Evolutionary conservation across 495 filamentous ascomycete species (phyloP).

Genomic region (Neurospora sp.): DNA sequence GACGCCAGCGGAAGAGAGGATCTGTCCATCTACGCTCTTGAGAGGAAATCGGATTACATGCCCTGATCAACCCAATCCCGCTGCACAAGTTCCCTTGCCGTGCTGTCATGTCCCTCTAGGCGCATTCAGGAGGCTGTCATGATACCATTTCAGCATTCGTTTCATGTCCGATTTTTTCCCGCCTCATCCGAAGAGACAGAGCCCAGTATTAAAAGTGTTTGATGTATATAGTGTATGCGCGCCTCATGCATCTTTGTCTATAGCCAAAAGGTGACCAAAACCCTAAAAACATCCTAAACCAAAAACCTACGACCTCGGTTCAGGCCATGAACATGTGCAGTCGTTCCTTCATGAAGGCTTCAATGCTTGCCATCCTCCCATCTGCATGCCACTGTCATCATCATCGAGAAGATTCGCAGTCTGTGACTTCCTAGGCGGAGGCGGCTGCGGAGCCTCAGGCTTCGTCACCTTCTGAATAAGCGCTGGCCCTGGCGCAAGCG

Average conservation of each 20-base stretch:
- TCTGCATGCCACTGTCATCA: conserved; percentile 25
- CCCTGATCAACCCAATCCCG: background rate
- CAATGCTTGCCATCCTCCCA: conserved; percentile 39
- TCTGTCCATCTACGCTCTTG: background rate
- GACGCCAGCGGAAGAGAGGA: background rate
- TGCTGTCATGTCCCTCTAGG: background rate
- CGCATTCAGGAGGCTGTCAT: background rate
- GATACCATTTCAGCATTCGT: background rate
- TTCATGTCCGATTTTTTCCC: background rate
- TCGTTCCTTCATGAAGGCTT: conserved; percentile 23
- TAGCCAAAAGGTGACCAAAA: background rate
- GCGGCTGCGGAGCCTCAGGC: conserved; percentile 6
- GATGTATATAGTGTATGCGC: background rate
- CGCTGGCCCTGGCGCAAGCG: background rate
- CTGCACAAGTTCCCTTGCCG: background rate
- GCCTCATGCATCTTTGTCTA: background rate
- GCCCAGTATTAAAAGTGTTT: background rate
- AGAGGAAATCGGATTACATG: background rate
- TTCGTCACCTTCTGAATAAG: background rate
- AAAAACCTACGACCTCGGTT: background rate
- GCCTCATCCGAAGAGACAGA: background rate
- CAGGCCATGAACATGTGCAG: background rate
- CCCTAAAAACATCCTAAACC: background rate
- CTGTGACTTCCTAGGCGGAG: conserved; percentile 18
- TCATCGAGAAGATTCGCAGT: conserved; percentile 28